Evolutionary conservation across 192 early-diverging fungal genomes (phyloP), one percentile per base, ranked within the genome.

Genomic region (Powellomyces hirtus): DNA sequence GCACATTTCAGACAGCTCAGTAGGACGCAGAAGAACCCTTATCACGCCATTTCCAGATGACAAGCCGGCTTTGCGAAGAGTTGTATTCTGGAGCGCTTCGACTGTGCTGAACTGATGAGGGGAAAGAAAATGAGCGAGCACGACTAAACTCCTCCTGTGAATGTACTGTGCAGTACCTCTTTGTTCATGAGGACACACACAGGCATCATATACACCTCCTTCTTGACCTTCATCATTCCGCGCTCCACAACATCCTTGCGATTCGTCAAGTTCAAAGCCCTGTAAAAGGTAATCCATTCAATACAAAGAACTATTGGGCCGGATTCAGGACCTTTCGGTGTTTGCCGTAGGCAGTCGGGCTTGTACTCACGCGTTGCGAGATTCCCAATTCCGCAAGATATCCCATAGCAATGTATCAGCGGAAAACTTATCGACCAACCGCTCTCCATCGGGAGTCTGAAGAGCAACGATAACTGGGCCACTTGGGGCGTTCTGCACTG

Each of bases 21-120:
- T 76, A 40, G 77, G 79, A 55, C 76, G 73, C 71, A 89, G 90
- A 53, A 90, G 77, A 49, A 95, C 70, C 18, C 92, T 82, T 64
- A 94, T 78, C 35, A 89, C 77, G 6, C 81, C 80, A 64, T 85
- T 89, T 38, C 91, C 92, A 36, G 81, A 76, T 2, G 79, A 74
- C 18, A 94, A 66, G 13, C 92, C 93, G 27, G 86, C 82, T 34
- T 83, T 79, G 31, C 84, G 79, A 7, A 95, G 71, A 44, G 90
- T 89, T 0, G 90, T 93, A 5, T 75, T 69, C 70, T 89, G 82
- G 64, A 95, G 72, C 27, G 69, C 67, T 16, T 76, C 67, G 45
- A 86, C 82, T 0, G 85, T 79, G 0, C 81, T 59, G 59, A 84
- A 89, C 80, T 92, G 75, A 31, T 53, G 10, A 8, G 16, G 2